Base-by-base conservation (phyloP, 1,139 yeast species). In the Wickerhamiella infanticola region DNA sequence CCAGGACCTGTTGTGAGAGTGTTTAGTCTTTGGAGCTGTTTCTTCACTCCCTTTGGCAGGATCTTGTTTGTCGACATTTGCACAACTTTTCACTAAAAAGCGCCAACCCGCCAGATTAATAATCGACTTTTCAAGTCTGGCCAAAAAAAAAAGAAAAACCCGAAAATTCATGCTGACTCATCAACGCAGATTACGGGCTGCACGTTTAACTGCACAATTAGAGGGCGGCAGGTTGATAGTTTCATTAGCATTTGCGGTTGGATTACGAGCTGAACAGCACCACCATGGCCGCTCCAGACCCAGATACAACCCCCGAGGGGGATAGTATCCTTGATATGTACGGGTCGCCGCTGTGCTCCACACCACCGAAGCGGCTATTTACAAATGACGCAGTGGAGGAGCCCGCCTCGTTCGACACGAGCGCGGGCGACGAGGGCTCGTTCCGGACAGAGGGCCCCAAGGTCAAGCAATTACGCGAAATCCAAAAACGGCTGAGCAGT, bases 1-100 rank as follows among this genome's bases (percentile, higher is more conserved):
- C 74, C 74, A 4, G 70, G 65, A 40, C 72, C 75, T 42, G 63
- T 62, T 18, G 74, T 63, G 38, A 73, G 59, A 37, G 61, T 53
- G 52, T 70, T 68, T 39, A 73, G 58, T 42, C 68, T 64, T 23
- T 62, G 60, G 18, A 66, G 52, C 51, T 73, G 77, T 50, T 68
- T 64, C 11, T 65, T 55, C 3, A 64, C 60, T 13, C 70, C 60
- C 43, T 58, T 55, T 27, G 70, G 68, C 3, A 66, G 54, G 24
- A 45, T 23, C 9, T 8, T 37, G 36, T 23, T 36, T 11, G 33
- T 29, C 11, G 33, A 29, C 33, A 29, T 29, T 29, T 29, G 18
- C 18, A 18, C 18, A 18, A 18, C 18, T 18, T 18, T 18, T 18
- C 18, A 18, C 18, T 18, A 18, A 18, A 18, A 18, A 18, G 18